phyloP scores from a whole-genome alignment of 2,329 filamentous ascomycete genomes.

The Nakataea oryzae region DNA sequence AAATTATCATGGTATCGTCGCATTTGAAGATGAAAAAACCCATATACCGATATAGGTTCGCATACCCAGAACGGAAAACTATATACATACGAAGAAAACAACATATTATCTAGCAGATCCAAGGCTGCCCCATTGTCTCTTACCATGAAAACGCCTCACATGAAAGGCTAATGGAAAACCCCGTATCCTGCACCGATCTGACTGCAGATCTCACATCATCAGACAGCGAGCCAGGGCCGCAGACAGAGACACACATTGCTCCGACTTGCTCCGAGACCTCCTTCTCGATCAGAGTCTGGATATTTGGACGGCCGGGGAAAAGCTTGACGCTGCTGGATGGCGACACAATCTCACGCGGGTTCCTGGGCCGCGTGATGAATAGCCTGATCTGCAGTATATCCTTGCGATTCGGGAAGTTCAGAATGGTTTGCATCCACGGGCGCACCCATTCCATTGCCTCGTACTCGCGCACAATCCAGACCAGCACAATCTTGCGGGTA shows the following conservation, averaged over 20 bases:
- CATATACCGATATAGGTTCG: too few relatives aligned
- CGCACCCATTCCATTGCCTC: slow-evolving; percentile 90
- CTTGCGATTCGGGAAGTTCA: slow-evolving; percentile 69
- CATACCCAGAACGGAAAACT: too few relatives aligned
- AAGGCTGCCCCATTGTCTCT: too few relatives aligned
- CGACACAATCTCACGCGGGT: slow-evolving; percentile 69
- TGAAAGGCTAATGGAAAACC: slow-evolving; percentile 59
- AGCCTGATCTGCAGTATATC: slow-evolving; percentile 79
- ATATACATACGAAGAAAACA: too few relatives aligned
- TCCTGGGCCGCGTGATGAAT: slow-evolving; percentile 81
- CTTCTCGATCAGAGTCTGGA: slow-evolving; percentile 66
- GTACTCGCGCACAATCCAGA: slow-evolving; percentile 88
- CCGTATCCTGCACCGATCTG: slow-evolving; percentile 48
- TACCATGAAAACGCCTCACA: slow-evolving; percentile 69
- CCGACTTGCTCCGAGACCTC: slow-evolving; percentile 77
- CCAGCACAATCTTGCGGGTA: slow-evolving; percentile 68
- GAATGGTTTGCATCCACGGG: slow-evolving; percentile 67
- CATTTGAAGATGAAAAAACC: too few relatives aligned
- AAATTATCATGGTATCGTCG: too few relatives aligned
- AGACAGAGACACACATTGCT: slow-evolving; percentile 79
- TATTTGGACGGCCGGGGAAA: slow-evolving; percentile 81
- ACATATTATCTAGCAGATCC: too few relatives aligned
- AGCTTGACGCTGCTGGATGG: slow-evolving; percentile 77
- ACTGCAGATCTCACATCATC: slow-evolving; percentile 67
- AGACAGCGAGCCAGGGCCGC: slow-evolving; percentile 63